A percentile compares a stretch with the other conserved stretches of the same genome.
Conservation (phyloP, 2,329 filamentous ascomycete species). For the Stylonectria norvegica region DNA sequence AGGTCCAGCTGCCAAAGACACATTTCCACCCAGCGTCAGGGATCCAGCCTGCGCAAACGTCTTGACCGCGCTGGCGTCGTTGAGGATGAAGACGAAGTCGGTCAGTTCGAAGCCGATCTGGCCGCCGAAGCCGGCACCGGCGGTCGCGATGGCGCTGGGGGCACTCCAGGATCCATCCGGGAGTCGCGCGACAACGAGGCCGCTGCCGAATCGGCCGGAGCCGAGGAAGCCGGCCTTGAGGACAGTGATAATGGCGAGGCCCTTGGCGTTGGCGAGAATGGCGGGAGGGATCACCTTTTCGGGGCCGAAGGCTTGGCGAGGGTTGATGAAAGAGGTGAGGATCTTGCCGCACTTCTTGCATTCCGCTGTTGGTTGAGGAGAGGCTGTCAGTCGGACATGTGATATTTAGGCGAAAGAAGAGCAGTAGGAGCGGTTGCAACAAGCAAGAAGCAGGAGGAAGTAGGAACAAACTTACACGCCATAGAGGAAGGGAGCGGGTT, state of each 20-base stretch:
- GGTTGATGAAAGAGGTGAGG: constrained; percentile 89
- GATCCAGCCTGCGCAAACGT: constrained; percentile 92
- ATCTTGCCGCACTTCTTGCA: constrained; percentile 98
- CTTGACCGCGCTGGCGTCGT: constrained; percentile 83
- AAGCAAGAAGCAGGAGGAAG: constrained; percentile 16
- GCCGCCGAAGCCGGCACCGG: constrained; percentile 78
- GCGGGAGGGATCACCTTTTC: constrained; percentile 95
- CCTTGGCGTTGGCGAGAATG: constrained; percentile 88
- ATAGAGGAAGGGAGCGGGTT: constrained; percentile 65
- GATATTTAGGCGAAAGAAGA: constrained; percentile 5
- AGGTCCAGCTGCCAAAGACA: constrained; percentile 90
- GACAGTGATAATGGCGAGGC: constrained; percentile 80
- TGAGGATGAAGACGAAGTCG: constrained; percentile 97
- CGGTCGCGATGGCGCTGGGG: constrained; percentile 75
- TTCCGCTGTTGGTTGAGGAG: constrained; percentile 62
- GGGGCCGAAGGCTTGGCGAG: constrained; percentile 86
- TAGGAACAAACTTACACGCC: constrained; percentile 55
- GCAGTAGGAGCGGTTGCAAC: constrained; percentile 16
- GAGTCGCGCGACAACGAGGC: constrained; percentile 75
- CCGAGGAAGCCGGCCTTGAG: constrained; percentile 85
- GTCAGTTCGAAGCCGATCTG: constrained; percentile 87
- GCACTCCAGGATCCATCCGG: constrained; percentile 77
- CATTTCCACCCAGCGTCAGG: constrained; percentile 91
- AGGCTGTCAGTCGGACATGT: constrained; percentile 12
- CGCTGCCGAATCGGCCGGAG: constrained; percentile 76